Base-by-base conservation (phyloP, 352 stramenopile species). In the Phytophthora idaei region DNA sequence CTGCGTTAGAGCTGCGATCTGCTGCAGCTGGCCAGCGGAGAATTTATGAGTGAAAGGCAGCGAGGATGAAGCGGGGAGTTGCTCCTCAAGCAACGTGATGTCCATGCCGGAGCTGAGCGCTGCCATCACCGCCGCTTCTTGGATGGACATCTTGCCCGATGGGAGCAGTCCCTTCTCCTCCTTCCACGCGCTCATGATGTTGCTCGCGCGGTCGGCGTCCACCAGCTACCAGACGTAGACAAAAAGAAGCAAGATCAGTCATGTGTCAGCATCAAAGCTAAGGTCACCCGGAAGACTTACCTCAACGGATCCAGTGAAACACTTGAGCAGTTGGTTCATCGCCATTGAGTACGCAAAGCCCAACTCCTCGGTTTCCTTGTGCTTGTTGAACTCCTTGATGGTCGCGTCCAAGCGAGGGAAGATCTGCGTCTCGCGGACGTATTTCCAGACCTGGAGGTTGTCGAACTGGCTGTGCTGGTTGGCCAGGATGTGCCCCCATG, bases 371-470 rank as follows among this genome's bases (percentile, higher is more conserved):
- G 85, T 87, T 34, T 90, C 74, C 44, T 93, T 85, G 53, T 81
- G 67, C 17, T 74, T 73, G 11, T 74, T 72, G 21, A 92, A 80
- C 56, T 81, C 67, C 57, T 87, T 78, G 9, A 92, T 57, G 2
- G 71, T 85, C 41, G 78, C 65, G 44, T 95, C 74, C 27, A 95
- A 71, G 44, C 80, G 84, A 46, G 87, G 87, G 25, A 78, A 71
- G 55, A 95, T 92, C 62, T 95, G 87, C 25, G 81, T 93, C 69
- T 95, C 87, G 8, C 83, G 83, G 36, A 94, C 84, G 57, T 88
- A 95, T 21, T 74, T 51, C 87, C 87, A 95, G 57, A 94, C 87
- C 50, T 93, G 82, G n/a, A 93, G 65, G 51, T 94, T 94, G 69
- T 95, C 81, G 37, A 95, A 94, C 47, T 90, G 80, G 4, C 60